Percentiles rank a stretch among this genome's conserved stretches.
Evolutionary conservation across 139 green algal species (phyloP).

Genomic region (Micromonas commoda): DNA sequence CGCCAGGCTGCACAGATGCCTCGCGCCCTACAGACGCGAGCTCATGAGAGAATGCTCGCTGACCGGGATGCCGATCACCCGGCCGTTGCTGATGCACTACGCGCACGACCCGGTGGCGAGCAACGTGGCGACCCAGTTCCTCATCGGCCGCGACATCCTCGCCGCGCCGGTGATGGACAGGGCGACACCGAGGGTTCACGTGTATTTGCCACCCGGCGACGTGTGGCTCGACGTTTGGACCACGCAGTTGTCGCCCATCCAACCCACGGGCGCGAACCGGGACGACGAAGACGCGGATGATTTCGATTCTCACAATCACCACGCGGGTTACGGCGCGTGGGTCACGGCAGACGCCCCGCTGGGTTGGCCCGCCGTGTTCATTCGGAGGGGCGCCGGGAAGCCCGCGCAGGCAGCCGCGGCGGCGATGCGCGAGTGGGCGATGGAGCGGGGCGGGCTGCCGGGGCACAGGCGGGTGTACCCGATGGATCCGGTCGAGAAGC

Average conservation of each 20-base stretch:
- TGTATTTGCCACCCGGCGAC: constrained; percentile 5
- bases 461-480: background rate
- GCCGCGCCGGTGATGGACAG: constrained; percentile 38
- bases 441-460: constrained; percentile 7
- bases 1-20: constrained; percentile 3
- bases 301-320: too few species aligned
- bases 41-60: constrained; percentile 30
- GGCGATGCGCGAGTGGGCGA: background rate
- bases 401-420: background rate
- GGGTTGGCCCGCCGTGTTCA: constrained; percentile 18
- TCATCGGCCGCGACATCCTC: constrained; percentile 39
- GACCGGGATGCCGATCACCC: constrained; percentile 33
- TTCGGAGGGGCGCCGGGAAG: constrained; percentile 8
- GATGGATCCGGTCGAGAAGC: constrained; percentile 15
- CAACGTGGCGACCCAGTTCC: constrained; percentile 30
- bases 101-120: constrained; percentile 18
- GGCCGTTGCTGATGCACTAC: constrained; percentile 42
- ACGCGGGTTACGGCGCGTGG: background rate
- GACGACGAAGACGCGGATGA: too few species aligned
- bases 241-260: background rate
- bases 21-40: constrained; percentile 16
- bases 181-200: background rate
- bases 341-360: constrained; percentile 12
- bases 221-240: constrained; percentile 21
- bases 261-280: background rate